Conservation (phyloP, 306 rosid species). For the Styphnolobium japonicum region DNA sequence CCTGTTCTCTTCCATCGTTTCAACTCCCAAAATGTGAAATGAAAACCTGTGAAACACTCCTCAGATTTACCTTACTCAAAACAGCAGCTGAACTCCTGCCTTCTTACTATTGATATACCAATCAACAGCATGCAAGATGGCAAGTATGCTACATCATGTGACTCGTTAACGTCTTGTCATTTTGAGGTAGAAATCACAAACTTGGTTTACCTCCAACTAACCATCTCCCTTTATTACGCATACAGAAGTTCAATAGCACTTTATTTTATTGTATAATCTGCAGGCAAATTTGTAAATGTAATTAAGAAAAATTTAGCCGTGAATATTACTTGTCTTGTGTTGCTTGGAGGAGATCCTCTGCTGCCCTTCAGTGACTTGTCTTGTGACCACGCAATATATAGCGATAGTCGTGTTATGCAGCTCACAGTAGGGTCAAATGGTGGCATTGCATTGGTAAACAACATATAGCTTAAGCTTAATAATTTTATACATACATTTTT, state of each 20-base stretch:
- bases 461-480: not conserved
- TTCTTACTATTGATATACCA: not conserved
- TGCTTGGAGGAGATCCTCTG: not conserved
- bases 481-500: not conserved
- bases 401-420: not conserved
- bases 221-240: not conserved
- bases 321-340: constrained; percentile 4
- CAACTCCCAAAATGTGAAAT: not conserved
- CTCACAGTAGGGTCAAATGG: not conserved
- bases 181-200: not conserved
- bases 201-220: not conserved
- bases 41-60: not conserved
- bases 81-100: not conserved
- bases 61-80: not conserved
- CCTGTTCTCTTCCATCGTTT: not conserved
- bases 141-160: constrained; percentile 14
- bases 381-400: not conserved
- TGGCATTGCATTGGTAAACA: not conserved
- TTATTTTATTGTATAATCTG: not conserved
- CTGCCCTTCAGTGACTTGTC: not conserved
- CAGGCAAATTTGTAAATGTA: not conserved
- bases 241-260: not conserved
- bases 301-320: not conserved
- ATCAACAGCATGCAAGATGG: not conserved
- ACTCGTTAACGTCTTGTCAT: constrained; percentile 15